Evolutionary conservation across 1,284 basidiomycete genomes (phyloP), one percentile per base, ranked within the genome.

Genomic region (Fomitopsis schrenkii): DNA sequence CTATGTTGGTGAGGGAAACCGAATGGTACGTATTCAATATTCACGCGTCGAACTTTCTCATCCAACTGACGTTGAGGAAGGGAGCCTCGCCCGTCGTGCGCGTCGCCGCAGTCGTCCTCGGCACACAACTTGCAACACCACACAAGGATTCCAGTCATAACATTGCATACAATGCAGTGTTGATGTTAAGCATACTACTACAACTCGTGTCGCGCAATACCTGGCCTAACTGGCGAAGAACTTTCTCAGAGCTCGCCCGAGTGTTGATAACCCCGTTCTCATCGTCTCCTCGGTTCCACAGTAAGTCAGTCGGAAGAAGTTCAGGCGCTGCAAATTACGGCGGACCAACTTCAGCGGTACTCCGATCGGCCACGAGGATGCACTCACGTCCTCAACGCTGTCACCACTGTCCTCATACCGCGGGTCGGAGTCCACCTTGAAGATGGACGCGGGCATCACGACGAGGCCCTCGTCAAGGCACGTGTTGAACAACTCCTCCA

Each of bases 301-400:
- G 63, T 79, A 81, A 1, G 80, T 80, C 2, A 76, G 74, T 8
- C 80, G 76, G 62, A 81, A 71, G 68, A 71, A 78, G 66, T 77
- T 76, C 44, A 74, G 59, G 10, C 75, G 72, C 73, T 78, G 61
- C 42, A 53, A 62, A 42, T 41, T 36, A n/a, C 57, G 14, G n/a
- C 12, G 35, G 54, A 41, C 61, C n/a, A 36, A 55, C 63, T 15
- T 58, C 55, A 50, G 44, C 41, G 36, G 26, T 19, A 5, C 45
- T n/a, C 26, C 15, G 28, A 38, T 38, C 3, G 36, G 46, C 38
- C 38, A 40, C 14, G 14, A 54, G 48, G 19, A 15, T 30, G 6
- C 44, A 63, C 71, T 65, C 73, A 76, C 64, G 71, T 73, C 62
- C 62, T 75, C 69, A 30, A 72, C 66, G 33, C 69, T 68, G 60